Evolutionary conservation across 371 early-diverging fungal genomes (phyloP).

Genomic region (Actinomortierella wolfii): DNA sequence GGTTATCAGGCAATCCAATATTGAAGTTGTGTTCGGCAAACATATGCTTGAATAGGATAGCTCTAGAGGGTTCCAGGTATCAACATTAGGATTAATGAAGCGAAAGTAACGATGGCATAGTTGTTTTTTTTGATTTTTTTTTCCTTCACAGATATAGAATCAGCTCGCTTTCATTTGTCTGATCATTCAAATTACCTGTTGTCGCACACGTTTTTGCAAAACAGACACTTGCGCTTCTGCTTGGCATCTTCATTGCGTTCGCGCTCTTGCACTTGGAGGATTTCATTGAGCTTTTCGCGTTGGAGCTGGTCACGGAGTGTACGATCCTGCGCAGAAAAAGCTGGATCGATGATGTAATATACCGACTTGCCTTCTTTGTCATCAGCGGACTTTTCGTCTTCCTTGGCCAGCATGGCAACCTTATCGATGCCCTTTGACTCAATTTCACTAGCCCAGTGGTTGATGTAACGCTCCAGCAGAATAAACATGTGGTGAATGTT

Average conservation of each 20-base stretch:
- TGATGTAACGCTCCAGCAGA: conserved; percentile 77
- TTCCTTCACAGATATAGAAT: neutral
- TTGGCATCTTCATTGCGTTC: conserved; percentile 78
- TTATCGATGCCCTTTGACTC: conserved; percentile 39
- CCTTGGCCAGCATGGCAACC: conserved; percentile 29
- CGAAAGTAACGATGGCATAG: conserved; percentile 1
- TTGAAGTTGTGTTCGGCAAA: conserved; percentile 92
- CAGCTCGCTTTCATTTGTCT: neutral
- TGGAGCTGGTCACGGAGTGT: conserved; percentile 77
- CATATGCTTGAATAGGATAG: conserved; percentile 85
- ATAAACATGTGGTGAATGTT: conserved; percentile 84
- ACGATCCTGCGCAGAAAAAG: conserved; percentile 62
- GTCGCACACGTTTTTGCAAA: conserved; percentile 82
- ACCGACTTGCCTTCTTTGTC: conserved; percentile 19
- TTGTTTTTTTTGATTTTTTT: neutral
- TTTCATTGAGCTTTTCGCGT: conserved; percentile 74
- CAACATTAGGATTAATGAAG: conserved; percentile 5
- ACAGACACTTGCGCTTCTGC: conserved; percentile 83
- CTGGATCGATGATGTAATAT: conserved; percentile 71
- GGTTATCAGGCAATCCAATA: conserved; percentile 92
- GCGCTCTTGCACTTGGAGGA: conserved; percentile 76
- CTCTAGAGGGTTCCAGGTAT: conserved; percentile 25
- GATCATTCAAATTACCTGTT: conserved; percentile 54
- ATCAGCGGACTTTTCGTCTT: conserved; percentile 23
- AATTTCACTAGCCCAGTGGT: conserved; percentile 68